Evolutionary conservation across 768 basidiomycete genomes (phyloP).

Genomic region (Boletellus emodensis): DNA sequence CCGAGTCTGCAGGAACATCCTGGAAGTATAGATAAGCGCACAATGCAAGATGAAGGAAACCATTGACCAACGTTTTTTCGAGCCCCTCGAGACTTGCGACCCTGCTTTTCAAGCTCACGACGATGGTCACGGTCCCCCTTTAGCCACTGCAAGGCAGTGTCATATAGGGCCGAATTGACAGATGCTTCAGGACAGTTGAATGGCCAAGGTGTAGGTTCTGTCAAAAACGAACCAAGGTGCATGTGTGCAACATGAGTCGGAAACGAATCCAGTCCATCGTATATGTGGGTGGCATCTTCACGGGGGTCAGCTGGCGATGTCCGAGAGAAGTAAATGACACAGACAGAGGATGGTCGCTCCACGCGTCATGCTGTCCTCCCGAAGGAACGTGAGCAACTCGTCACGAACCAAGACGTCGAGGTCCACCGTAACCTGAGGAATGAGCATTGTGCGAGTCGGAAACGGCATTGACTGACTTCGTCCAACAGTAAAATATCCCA

Average conservation of each 20-base stretch:
- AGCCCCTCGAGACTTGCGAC: constrained; percentile 60
- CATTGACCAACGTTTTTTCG: constrained; percentile 44
- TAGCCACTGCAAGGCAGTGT: constrained; percentile 82
- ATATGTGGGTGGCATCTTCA: constrained; percentile 94
- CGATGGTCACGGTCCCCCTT: constrained; percentile 73
- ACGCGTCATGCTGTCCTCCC: constrained; percentile 71
- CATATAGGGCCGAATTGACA: constrained; percentile 45
- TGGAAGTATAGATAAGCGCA: constrained; percentile 24
- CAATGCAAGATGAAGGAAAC: constrained; percentile 7
- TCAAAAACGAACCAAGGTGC: constrained; percentile 74
- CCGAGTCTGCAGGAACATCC: constrained; percentile 68
- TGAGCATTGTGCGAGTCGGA: background rate
- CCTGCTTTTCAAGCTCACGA: constrained; percentile 51
- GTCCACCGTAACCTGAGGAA: constrained; percentile 84
- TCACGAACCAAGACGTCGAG: constrained; percentile 93
- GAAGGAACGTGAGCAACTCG: constrained; percentile 85
- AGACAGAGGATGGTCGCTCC: constrained; percentile 85
- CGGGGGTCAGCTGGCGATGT: constrained; percentile 2
- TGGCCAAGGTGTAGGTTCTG: constrained; percentile 69
- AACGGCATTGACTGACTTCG: constrained; percentile 53
- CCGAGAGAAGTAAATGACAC: constrained; percentile 21
- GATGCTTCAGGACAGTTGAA: constrained; percentile 31
- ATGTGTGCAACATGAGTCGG: constrained; percentile 94
- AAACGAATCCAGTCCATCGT: constrained; percentile 87
- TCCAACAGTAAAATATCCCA: constrained; percentile 94